Conservation (phyloP, 164 flowering plant species). For the Vitis riparia region DNA sequence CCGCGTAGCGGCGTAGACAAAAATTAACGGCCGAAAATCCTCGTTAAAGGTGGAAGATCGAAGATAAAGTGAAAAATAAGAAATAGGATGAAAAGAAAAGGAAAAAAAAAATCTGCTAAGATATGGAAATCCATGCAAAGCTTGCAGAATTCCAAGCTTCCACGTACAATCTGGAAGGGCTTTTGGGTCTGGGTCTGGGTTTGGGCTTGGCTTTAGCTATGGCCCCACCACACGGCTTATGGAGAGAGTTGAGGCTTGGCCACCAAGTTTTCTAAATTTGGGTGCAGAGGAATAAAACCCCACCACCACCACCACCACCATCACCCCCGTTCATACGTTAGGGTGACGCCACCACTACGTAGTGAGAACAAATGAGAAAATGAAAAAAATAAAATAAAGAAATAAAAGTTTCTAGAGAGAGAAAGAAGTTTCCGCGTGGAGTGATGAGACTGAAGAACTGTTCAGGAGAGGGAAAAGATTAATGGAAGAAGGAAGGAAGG, state of each 20-base stretch:
- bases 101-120: not conserved
- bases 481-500: too few species aligned
- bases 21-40: constrained; percentile 11
- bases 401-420: not conserved
- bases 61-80: not conserved
- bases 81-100: not conserved
- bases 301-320: not conserved
- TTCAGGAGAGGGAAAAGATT: not conserved
- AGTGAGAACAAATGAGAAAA: constrained; percentile 44
- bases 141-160: not conserved
- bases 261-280: constrained; percentile 15
- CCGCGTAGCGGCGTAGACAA: constrained; percentile 9
- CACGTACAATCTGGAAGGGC: constrained; percentile 4
- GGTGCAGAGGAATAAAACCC: constrained; percentile 20
- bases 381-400: not conserved
- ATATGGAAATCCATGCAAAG: constrained; percentile 1
- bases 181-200: too few species aligned
- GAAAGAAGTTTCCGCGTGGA: constrained; percentile 44
- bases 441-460: constrained; percentile 27
- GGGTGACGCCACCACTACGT: constrained; percentile 45
- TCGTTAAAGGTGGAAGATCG: not conserved
- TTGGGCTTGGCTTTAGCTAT: too few species aligned
- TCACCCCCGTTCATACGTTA: constrained; percentile 12
- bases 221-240: not conserved
- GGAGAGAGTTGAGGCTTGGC: constrained; percentile 7